These are phyloP conservation scores for Nothomitra cinnamomea DNA, from an alignment of 2,329 filamentous ascomycete species.

Conservation along the genomic window DNA sequence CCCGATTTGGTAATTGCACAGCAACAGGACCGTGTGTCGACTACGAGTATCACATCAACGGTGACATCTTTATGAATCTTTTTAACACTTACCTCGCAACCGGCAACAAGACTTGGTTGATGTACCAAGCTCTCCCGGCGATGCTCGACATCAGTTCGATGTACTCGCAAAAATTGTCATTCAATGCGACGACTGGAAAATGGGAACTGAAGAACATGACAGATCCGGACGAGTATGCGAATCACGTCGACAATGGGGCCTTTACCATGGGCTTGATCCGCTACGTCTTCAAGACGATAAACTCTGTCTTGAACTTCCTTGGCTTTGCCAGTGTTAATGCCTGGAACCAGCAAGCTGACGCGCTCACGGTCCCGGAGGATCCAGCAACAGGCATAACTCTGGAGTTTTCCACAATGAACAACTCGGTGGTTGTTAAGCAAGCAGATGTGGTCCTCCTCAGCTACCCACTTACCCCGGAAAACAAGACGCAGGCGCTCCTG, in stretches of 20 bases:
- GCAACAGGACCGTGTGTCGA: slow-evolving; percentile 44
- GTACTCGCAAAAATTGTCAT: slow-evolving; percentile 40
- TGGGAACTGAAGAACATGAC: slow-evolving; percentile 45
- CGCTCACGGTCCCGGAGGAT: slow-evolving; percentile 38
- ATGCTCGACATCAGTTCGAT: slow-evolving; percentile 46
- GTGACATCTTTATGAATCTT: slow-evolving; percentile 3
- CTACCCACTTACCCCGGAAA: slow-evolving; percentile 43
- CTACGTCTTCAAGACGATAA: slow-evolving; percentile 37
- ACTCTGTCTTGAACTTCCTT: slow-evolving; percentile 38
- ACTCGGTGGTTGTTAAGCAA: slow-evolving; percentile 49
- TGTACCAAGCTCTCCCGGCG: slow-evolving; percentile 27
- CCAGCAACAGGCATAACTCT: slow-evolving; percentile 40
- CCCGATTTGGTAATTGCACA: slow-evolving; percentile 51
- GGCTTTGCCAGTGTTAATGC: slow-evolving; percentile 37
- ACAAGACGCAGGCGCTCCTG: slow-evolving; percentile 33
- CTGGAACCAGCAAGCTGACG: slow-evolving; percentile 37
- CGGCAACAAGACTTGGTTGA: slow-evolving; percentile 2
- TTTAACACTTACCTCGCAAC: slow-evolving; percentile 5
- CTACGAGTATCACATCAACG: slow-evolving; percentile 38
- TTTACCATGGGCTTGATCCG: slow-evolving; percentile 48
- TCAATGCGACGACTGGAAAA: slow-evolving; percentile 36
- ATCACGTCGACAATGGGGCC: slow-evolving; percentile 48
- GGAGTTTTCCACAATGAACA: slow-evolving; percentile 50
- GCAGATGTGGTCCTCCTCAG: slow-evolving; percentile 52
- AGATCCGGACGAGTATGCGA: slow-evolving; percentile 57